A percentile compares a stretch with the other conserved stretches of the same genome.
Conservation (phyloP, 192 early-diverging fungal genomes). For the Backusella sp. region DNA sequence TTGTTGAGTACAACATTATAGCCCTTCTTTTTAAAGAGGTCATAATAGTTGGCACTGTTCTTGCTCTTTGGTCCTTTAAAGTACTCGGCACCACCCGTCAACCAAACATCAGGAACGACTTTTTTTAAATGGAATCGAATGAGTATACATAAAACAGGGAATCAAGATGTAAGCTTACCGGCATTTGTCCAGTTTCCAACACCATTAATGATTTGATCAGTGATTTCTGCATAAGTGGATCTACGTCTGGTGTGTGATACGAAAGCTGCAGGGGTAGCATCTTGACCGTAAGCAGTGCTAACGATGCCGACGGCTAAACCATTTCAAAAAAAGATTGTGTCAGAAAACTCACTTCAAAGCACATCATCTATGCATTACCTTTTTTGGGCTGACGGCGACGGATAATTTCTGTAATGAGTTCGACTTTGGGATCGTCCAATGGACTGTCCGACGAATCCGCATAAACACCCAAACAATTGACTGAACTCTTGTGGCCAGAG, state of each 20-base stretch:
- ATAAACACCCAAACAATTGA: slow-evolving; percentile 60
- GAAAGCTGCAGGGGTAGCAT: slow-evolving; percentile 67
- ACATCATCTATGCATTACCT: slow-evolving; percentile 20
- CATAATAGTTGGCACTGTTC: slow-evolving; percentile 53
- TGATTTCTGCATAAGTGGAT: slow-evolving; percentile 51
- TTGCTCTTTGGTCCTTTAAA: slow-evolving; percentile 45
- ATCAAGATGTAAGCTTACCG: slow-evolving; percentile 5
- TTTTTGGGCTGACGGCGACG: slow-evolving; percentile 56
- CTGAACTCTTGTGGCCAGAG: slow-evolving; percentile 58
- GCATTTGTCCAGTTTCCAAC: slow-evolving; percentile 38
- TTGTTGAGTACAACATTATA: slow-evolving; percentile 57
- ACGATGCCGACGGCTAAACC: slow-evolving; percentile 60
- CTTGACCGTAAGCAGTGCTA: slow-evolving; percentile 50
- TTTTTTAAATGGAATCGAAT: not conserved
- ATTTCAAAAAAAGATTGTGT: not conserved
- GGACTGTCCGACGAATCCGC: slow-evolving; percentile 54
- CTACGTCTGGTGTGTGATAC: slow-evolving; percentile 57
- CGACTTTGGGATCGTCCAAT: slow-evolving; percentile 65
- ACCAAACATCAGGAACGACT: slow-evolving; percentile 57
- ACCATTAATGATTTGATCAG: slow-evolving; percentile 58
- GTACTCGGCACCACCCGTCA: slow-evolving; percentile 63
- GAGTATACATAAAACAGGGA: not conserved
- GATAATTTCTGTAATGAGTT: slow-evolving; percentile 57
- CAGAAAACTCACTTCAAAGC: not conserved
- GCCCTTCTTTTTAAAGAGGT: slow-evolving; percentile 45